Conservation (phyloP, 495 filamentous ascomycete species). For the Podospora comata region DNA sequence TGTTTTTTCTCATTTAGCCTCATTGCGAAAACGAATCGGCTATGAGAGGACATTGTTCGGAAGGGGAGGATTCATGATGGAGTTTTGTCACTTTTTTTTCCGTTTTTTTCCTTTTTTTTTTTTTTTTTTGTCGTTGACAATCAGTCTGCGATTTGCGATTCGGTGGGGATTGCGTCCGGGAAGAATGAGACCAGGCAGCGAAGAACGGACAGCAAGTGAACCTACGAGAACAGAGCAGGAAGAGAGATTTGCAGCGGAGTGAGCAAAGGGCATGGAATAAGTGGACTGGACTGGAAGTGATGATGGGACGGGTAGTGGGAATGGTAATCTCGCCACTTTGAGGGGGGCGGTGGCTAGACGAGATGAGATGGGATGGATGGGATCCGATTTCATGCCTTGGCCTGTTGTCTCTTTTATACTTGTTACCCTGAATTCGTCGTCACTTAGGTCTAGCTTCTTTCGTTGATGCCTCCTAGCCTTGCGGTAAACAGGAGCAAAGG, state of each 20-base stretch:
- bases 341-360: neutral
- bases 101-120: neutral
- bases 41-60: neutral
- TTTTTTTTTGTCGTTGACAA: neutral
- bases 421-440: neutral
- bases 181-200: neutral
- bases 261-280: neutral
- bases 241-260: neutral
- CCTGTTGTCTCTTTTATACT: neutral
- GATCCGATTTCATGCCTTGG: neutral
- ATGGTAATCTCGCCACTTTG: neutral
- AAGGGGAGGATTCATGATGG: neutral
- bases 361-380: neutral
- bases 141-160: neutral
- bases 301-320: neutral
- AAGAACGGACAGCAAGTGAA: neutral
- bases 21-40: neutral
- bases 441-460: neutral
- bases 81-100: neutral
- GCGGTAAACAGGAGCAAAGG: neutral
- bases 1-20: neutral
- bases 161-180: neutral
- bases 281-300: neutral
- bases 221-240: neutral
- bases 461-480: too few species aligned